These are phyloP conservation scores for Aspergillus tamarii DNA, from an alignment of 2,329 filamentous ascomycete species.

Conservation along the genomic window DNA sequence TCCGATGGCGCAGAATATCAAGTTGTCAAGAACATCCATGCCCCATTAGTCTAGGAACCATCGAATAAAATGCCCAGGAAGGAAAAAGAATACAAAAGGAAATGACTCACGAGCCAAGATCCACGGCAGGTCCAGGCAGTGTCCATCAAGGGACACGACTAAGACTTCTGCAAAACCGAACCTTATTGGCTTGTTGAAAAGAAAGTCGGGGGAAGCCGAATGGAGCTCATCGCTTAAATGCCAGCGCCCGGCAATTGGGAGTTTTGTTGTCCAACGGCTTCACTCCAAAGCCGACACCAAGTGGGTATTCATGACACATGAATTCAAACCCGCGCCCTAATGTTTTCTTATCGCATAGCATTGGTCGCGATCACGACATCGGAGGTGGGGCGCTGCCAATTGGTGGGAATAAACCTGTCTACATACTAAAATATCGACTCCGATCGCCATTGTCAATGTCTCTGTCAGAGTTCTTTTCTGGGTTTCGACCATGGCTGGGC, in stretches of 20 bases:
- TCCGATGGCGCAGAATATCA: not conserved
- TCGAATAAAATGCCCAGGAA: not conserved
- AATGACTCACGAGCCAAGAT: not conserved
- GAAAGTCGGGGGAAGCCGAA: not conserved
- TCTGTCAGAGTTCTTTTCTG: not conserved
- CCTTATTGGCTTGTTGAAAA: not conserved
- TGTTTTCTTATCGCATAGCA: not conserved
- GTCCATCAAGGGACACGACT: not conserved
- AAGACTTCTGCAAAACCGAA: not conserved
- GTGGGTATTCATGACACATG: constrained; percentile 5
- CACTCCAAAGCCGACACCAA: not conserved
- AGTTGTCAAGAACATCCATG: not conserved
- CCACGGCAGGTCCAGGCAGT: not conserved
- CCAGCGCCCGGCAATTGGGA: not conserved
- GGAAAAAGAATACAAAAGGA: not conserved
- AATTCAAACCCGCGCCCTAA: not conserved
- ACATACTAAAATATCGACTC: not conserved
- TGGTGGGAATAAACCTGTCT: not conserved
- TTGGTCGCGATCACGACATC: not conserved
- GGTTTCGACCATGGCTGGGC: not conserved
- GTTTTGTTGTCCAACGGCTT: not conserved
- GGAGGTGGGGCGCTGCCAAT: not conserved
- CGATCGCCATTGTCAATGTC: not conserved
- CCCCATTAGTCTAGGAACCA: not conserved
- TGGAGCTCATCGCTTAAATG: not conserved